A percentile compares a stretch with the other conserved stretches of the same genome.
Evolutionary conservation across 352 stramenopile species (phyloP).

Genomic region (Phytopythium cucurbitacearum): DNA sequence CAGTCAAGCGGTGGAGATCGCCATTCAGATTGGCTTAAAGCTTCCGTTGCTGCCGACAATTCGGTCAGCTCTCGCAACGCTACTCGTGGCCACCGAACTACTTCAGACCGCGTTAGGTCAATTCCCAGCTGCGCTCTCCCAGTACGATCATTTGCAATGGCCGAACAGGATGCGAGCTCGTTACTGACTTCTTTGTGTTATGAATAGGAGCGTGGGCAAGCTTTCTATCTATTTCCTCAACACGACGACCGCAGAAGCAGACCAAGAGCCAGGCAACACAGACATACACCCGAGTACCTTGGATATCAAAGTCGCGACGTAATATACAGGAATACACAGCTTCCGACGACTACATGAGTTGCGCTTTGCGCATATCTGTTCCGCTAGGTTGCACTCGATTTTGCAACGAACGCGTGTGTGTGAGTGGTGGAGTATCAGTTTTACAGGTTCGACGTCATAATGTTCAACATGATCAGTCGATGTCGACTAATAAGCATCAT

Average conservation of each 20-base stretch:
- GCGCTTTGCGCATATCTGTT: no score
- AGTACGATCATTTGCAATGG: slow-evolving; percentile 13
- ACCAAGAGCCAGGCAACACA: neutral
- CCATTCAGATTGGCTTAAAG: slow-evolving; percentile 14
- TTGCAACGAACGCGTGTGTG: no score
- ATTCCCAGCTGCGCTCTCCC: slow-evolving; percentile 13
- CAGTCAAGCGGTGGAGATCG: slow-evolving; percentile 10
- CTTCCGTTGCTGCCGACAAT: slow-evolving; percentile 13
- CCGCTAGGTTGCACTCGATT: no score
- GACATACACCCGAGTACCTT: neutral
- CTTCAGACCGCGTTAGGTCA: slow-evolving; percentile 12
- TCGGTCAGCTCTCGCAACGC: slow-evolving; percentile 12
- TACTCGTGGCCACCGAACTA: slow-evolving; percentile 16
- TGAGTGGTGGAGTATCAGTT: no score
- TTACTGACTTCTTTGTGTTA: neutral
- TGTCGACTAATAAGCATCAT: slow-evolving; percentile 15
- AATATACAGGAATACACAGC: no score
- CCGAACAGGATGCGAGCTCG: neutral
- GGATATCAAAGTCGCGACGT: no score
- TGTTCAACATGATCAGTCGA: slow-evolving; percentile 32
- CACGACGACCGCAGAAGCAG: neutral
- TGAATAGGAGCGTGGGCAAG: neutral
- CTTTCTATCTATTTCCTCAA: neutral
- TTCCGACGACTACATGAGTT: no score
- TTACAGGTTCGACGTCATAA: slow-evolving; percentile 15